Evolutionary conservation across 75 land plant genomes (phyloP), one percentile per base, ranked within the genome.

Genomic region (Larix kaempferi): DNA sequence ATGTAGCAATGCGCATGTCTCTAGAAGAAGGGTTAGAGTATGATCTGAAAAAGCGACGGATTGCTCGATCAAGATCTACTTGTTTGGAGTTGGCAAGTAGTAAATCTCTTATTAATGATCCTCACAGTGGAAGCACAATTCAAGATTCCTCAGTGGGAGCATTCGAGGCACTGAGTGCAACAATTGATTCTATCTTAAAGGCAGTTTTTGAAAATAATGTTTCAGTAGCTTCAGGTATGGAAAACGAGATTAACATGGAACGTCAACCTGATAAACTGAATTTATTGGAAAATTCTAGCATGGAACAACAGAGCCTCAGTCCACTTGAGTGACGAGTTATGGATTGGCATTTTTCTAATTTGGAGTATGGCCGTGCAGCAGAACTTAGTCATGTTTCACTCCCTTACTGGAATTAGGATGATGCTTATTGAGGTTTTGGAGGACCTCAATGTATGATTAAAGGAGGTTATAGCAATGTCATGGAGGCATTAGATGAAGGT

Each of bases 381-480:
- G 81, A 76, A 79, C 91, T 96, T 27, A 85, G 91, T 33, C 80
- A 88, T 49, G 99, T 96, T 17, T 96, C 99, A 11, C 93, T 96
- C 62, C 97, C 98, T 60, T 84, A 92, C 69, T 94, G 95, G 98
- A 96, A 94, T 75, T 98, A 96, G 76, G 99, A 96, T 84, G 99
- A 94, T 89, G 86, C 84, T 23, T 96, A 96, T 87, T 97, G 99
- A 27, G 99, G 99, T 35, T 96, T 96, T 90, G 99, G 93, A 22
- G 99, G 99, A 52, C 90, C 99, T 75, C 99, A 96, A 73, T 96
- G 99, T 78, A 96, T 96, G 99, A 92, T 96, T 71, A 96, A 92
- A 88, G 97, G 97, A 59, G 99, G 98, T 44, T 96, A 90, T 75
- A 84, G 99, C 56, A 79, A 81, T 76, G 88, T 90, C 56, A 81